phyloP scores from a whole-genome alignment of 805 yeast species.

The Lipomyces yamadae region DNA sequence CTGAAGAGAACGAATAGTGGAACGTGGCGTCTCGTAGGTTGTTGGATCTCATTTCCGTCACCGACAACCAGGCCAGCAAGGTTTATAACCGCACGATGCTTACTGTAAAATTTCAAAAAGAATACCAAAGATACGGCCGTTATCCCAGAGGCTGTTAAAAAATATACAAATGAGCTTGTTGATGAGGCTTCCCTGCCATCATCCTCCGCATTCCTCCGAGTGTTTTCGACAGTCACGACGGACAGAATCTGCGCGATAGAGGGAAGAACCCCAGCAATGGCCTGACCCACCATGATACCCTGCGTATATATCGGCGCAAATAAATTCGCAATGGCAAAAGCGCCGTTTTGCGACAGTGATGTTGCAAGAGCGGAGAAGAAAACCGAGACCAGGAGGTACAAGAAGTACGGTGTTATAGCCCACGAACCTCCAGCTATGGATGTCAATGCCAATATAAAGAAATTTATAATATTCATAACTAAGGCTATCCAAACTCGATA shows the following conservation, averaged over 20 bases:
- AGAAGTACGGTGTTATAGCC: conserved; percentile 46
- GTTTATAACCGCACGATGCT: conserved; percentile 37
- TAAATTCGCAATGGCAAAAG: conserved; percentile 82
- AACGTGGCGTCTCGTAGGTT: conserved; percentile 48
- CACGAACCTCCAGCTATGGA: conserved; percentile 31
- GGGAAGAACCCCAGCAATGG: conserved; percentile 91
- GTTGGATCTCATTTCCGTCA: conserved; percentile 28
- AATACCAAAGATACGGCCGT: conserved; percentile 52
- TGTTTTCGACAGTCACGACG: conserved; percentile 47
- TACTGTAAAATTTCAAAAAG: conserved; percentile 47
- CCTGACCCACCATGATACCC: conserved; percentile 93
- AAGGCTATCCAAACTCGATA: conserved; percentile 35
- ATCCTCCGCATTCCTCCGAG: conserved; percentile 10
- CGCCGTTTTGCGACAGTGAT: conserved; percentile 85
- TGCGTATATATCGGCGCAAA: conserved; percentile 80
- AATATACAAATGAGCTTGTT: conserved; percentile 47
- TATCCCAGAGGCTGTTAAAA: conserved; percentile 57
- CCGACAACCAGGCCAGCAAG: conserved; percentile 19
- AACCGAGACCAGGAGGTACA: conserved; percentile 65
- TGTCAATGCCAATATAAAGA: conserved; percentile 33
- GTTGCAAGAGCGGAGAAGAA: conserved; percentile 61
- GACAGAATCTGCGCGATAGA: conserved; percentile 68
- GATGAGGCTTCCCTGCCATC: conserved; percentile 10
- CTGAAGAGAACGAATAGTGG: conserved; percentile 65
- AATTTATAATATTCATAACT: conserved; percentile 28